Base-by-base conservation (phyloP, 73 alveolate genomes). In the Loxodes magnus region DNA sequence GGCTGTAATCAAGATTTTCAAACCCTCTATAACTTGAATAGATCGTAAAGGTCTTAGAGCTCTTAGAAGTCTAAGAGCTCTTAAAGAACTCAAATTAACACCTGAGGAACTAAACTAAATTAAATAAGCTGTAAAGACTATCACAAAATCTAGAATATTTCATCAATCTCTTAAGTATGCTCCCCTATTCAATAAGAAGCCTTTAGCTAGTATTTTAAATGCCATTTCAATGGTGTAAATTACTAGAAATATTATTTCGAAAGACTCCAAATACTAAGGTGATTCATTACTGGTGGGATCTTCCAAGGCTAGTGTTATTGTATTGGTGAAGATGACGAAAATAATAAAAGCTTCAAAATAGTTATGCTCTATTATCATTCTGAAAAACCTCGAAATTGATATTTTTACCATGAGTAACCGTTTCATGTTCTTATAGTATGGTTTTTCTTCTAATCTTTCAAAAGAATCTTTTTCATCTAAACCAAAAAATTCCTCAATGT, bases 161-260 rank as follows among this genome's bases (percentile, higher is more conserved):
- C 95, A 82, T 3, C 79, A 41, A 34, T 82, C 88, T 59, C 95
- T 70, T 20, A 82, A 35, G 38, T 82, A 82, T 0, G 95, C 44
- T 28, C 34, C 30, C 20, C 38, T 35, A 31, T 70, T 67, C 3
- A 64, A 22, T 7, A 77, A 60, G 20, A 81, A 56, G 5, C 94
- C 94, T 56, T 50, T 33, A 0, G 77, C 90, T 19, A 65, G 35
- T 10, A 71, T 73, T 31, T 74, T 81, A 1, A 81, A 48, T 12
- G 39, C 37, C 22, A 64, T 48, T 37, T 81, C 94, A 23, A 63
- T 22, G 14, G 84, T 62, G 35, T 60, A 81, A 22, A 71, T 28
- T 15, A 35, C 7, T 21, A 81, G 62, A 28, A 80, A 69, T 24
- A 80, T 39, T 36, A 30, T 31, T 17, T 62, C 76, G n/a, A 46